phyloP scores from a whole-genome alignment of 345 rosid genomes.

The Bruguiera gymnorhiza region DNA sequence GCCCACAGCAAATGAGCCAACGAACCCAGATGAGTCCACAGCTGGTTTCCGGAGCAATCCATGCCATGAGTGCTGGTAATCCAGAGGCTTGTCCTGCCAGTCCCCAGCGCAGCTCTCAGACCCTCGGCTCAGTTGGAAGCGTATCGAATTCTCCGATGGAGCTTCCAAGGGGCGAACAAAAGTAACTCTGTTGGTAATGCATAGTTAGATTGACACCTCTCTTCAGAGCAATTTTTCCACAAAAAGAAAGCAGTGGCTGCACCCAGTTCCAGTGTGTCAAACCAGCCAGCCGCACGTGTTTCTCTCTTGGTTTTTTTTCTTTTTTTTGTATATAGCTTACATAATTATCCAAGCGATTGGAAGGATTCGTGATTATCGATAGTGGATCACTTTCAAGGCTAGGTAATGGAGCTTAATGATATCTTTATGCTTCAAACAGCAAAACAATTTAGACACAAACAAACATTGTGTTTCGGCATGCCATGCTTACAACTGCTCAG shows the following conservation, averaged over 20 bases:
- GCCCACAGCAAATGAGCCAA: slow-evolving; percentile 86
- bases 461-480: too few relatives aligned
- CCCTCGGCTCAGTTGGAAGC: slow-evolving; percentile 88
- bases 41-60: slow-evolving; percentile 76
- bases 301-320: neutral
- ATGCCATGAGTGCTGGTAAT: slow-evolving; percentile 68
- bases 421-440: too few relatives aligned
- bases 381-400: too few relatives aligned
- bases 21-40: slow-evolving; percentile 91
- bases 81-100: slow-evolving; percentile 85
- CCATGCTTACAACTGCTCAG: too few relatives aligned
- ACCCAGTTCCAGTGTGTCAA: neutral
- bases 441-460: too few relatives aligned
- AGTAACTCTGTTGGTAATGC: slow-evolving; percentile 53
- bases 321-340: neutral
- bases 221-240: neutral
- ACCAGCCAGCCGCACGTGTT: neutral
- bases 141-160: slow-evolving; percentile 91
- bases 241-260: neutral
- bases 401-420: too few relatives aligned
- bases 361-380: too few relatives aligned
- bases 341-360: too few relatives aligned
- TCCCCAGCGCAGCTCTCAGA: slow-evolving; percentile 93
- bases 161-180: slow-evolving; percentile 78
- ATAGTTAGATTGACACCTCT: neutral